Percentiles rank a stretch among this genome's conserved stretches.
These are phyloP conservation scores for Suillus luteus DNA, from an alignment of 768 basidiomycete genomes.

Conservation along the genomic window DNA sequence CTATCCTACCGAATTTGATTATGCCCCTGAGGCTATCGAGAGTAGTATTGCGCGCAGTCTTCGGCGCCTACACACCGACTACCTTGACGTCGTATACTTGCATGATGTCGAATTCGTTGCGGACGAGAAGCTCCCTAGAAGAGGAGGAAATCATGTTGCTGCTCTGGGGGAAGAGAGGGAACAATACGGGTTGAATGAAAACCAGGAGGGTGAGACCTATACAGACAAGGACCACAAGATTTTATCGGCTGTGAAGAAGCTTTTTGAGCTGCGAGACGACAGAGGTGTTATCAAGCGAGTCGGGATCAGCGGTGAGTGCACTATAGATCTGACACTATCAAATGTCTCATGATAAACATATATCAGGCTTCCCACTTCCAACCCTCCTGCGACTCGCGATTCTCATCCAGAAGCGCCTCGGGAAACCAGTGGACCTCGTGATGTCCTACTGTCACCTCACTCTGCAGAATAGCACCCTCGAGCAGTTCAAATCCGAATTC, in stretches of 20 bases:
- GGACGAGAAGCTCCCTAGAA: slow-evolving; percentile 48
- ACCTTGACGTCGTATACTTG: slow-evolving; percentile 79
- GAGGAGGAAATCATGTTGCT: slow-evolving; percentile 53
- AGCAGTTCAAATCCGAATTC: slow-evolving; percentile 57
- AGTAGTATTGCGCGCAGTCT: slow-evolving; percentile 68
- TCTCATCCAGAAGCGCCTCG: slow-evolving; percentile 67
- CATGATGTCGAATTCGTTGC: slow-evolving; percentile 86
- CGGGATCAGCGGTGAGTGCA: slow-evolving; percentile 71
- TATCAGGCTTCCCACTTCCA: slow-evolving; percentile 75
- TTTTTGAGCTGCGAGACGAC: slow-evolving; percentile 69
- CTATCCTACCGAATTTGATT: slow-evolving; percentile 69
- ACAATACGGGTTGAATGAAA: slow-evolving; percentile 65
- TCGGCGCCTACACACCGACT: slow-evolving; percentile 67
- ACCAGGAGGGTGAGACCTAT: slow-evolving; percentile 55
- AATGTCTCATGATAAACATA: not conserved
- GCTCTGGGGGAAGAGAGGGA: slow-evolving; percentile 56
- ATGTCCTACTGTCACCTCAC: slow-evolving; percentile 82
- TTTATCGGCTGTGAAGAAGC: slow-evolving; percentile 64
- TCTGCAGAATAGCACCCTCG: slow-evolving; percentile 68
- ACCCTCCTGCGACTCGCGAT: slow-evolving; percentile 83
- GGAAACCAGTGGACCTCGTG: slow-evolving; percentile 73
- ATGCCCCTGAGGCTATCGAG: slow-evolving; percentile 65
- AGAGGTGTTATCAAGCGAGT: slow-evolving; percentile 66
- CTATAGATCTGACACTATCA: not conserved
- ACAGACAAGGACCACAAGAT: slow-evolving; percentile 75